Evolutionary conservation across 1,284 basidiomycete species (phyloP).

Genomic region (Macrocystidia cucumis): DNA sequence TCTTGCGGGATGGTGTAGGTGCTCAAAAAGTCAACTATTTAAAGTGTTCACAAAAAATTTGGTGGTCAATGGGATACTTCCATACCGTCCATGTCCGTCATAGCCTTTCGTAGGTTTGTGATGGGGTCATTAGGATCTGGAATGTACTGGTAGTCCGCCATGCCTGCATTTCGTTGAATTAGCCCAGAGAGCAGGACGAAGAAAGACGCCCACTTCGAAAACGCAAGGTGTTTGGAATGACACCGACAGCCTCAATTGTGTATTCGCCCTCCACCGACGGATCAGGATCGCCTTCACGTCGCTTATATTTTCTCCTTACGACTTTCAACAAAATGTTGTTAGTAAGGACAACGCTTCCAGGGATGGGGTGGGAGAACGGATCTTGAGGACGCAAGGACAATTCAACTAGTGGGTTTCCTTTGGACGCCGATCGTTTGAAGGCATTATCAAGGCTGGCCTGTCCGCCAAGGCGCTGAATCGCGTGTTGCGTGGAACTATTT

Average conservation of each 20-base stretch:
- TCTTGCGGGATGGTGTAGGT: constrained; percentile 62
- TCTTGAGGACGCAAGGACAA: constrained; percentile 66
- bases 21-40: constrained; percentile 62
- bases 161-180: constrained; percentile 40
- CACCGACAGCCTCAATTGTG: constrained; percentile 69
- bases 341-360: constrained; percentile 68
- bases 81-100: constrained; percentile 77
- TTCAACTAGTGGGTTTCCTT: constrained; percentile 60
- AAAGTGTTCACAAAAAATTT: constrained; percentile 1
- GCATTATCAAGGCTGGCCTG: constrained; percentile 63
- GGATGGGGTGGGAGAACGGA: constrained; percentile 74
- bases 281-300: constrained; percentile 15
- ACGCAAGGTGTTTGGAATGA: constrained; percentile 75
- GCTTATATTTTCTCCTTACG: constrained; percentile 55
- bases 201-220: constrained; percentile 69
- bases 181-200: constrained; percentile 1
- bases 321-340: constrained; percentile 81
- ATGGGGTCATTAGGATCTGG: constrained; percentile 68
- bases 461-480: constrained; percentile 62
- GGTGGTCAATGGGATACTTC: not conserved
- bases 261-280: constrained; percentile 62
- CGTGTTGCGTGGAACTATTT: constrained; percentile 51
- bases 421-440: constrained; percentile 58
- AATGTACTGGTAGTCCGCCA: constrained; percentile 88
- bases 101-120: constrained; percentile 57